Percentiles rank a stretch among this genome's conserved stretches.
These are phyloP conservation scores for Didymella arachidicola DNA, from an alignment of 2,329 filamentous ascomycete species.

Conservation along the genomic window DNA sequence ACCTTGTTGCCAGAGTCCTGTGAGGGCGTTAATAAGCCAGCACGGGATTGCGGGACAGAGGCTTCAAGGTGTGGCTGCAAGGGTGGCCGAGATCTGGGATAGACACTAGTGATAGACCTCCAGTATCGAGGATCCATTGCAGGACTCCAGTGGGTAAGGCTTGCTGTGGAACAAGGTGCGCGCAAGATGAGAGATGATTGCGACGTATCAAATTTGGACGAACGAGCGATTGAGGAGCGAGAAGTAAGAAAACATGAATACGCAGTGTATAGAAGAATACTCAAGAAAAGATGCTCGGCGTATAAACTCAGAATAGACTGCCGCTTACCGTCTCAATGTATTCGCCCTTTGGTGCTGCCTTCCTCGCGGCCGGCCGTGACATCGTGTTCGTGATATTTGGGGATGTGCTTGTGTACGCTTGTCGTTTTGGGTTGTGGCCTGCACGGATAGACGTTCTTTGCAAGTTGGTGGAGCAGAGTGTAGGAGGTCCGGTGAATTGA, in stretches of 20 bases:
- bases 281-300: background rate
- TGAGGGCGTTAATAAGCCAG: background rate
- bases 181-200: background rate
- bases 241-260: background rate
- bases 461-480: constrained; percentile 4
- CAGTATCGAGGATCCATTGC: too few species aligned
- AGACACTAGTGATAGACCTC: too few species aligned
- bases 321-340: constrained; percentile 87
- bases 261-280: background rate
- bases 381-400: constrained; percentile 29
- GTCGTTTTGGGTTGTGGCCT: background rate
- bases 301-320: background rate
- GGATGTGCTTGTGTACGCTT: background rate
- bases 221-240: background rate
- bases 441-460: background rate
- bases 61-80: too few species aligned
- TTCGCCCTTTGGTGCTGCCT: constrained; percentile 75
- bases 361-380: constrained; percentile 61
- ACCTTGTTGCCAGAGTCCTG: constrained; percentile 99
- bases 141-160: too few species aligned
- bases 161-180: too few species aligned
- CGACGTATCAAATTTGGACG: background rate
- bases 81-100: too few species aligned
- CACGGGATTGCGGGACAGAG: too few species aligned
- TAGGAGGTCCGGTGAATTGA: constrained; percentile 12